Percentiles rank a stretch among this genome's conserved stretches.
Conservation (phyloP, 139 green algal species). For the Coccomyxa sp. region DNA sequence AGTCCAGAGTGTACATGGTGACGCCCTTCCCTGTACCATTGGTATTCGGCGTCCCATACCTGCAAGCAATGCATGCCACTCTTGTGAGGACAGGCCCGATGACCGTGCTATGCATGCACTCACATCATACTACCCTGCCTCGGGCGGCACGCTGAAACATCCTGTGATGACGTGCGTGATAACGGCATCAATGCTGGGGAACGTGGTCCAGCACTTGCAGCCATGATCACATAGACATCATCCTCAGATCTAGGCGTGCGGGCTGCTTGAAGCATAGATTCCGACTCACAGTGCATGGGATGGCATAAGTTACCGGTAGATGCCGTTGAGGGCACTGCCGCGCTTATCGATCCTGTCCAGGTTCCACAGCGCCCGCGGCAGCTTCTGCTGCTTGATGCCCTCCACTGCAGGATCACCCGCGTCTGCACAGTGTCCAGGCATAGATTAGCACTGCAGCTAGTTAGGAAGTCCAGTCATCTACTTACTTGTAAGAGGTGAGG, state of each 20-base stretch:
- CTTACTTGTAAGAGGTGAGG: background rate
- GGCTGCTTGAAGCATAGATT: too few species aligned
- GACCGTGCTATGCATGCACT: background rate
- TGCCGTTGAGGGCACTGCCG: slow-evolving; percentile 8
- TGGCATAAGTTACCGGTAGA: slow-evolving; percentile 10
- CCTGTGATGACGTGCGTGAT: background rate
- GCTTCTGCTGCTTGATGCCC: slow-evolving; percentile 33
- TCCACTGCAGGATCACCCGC: background rate
- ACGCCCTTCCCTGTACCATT: slow-evolving; percentile 20
- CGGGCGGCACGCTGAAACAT: background rate
- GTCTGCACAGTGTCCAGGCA: background rate
- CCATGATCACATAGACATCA: background rate
- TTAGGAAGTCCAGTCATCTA: background rate
- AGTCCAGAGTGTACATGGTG: slow-evolving; percentile 44
- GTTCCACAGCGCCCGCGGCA: slow-evolving; percentile 38
- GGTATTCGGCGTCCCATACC: slow-evolving; percentile 2
- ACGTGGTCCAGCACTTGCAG: background rate
- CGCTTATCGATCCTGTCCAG: slow-evolving; percentile 37
- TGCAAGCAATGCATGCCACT: background rate
- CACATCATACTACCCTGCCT: background rate
- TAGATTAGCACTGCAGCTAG: background rate
- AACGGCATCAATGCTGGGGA: background rate
- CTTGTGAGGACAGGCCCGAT: background rate
- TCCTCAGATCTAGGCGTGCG: too few species aligned
- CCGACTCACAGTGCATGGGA: background rate